phyloP scores from a whole-genome alignment of 2,329 filamentous ascomycete genomes.

The Claviceps fusiformis region DNA sequence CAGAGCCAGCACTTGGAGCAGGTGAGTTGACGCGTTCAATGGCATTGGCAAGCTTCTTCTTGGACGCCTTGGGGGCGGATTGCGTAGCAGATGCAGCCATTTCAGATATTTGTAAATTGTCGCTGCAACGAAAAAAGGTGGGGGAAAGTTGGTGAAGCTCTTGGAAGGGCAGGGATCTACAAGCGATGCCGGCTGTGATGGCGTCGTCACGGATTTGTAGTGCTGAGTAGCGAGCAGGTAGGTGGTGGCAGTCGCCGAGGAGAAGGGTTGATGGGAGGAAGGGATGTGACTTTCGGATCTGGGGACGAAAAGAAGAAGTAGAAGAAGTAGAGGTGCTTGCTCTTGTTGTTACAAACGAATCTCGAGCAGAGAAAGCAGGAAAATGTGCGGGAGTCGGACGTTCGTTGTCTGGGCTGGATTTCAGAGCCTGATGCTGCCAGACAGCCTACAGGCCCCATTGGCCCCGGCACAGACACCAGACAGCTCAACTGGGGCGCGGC shows the following conservation, averaged over 20 bases:
- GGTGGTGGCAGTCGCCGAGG: not conserved
- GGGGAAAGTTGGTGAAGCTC: slow-evolving; percentile 5
- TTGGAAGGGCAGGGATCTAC: not conserved
- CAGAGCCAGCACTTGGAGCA: slow-evolving; percentile 33
- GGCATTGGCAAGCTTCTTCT: slow-evolving; percentile 49
- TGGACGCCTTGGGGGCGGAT: slow-evolving; percentile 51
- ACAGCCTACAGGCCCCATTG: not conserved
- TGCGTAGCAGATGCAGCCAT: slow-evolving; percentile 52
- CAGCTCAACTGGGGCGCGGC: not conserved
- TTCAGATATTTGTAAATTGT: slow-evolving; percentile 1
- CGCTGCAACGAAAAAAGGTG: slow-evolving; percentile 5
- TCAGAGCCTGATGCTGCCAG: slow-evolving; percentile 4
- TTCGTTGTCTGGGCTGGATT: slow-evolving; percentile 1
- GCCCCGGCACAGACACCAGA: not conserved
- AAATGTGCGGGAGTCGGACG: not conserved
- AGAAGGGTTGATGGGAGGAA: not conserved
- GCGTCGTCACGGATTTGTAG: not conserved
- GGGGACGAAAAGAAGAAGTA: not conserved
- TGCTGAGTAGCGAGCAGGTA: not conserved
- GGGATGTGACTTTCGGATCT: not conserved
- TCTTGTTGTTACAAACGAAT: slow-evolving; percentile 1
- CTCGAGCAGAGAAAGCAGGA: not conserved
- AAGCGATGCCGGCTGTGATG: not conserved
- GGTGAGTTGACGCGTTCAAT: slow-evolving; percentile 40
- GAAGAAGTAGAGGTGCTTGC: not conserved